Conservation (phyloP, 768 basidiomycete species). For the Sarcodon aspratus region DNA sequence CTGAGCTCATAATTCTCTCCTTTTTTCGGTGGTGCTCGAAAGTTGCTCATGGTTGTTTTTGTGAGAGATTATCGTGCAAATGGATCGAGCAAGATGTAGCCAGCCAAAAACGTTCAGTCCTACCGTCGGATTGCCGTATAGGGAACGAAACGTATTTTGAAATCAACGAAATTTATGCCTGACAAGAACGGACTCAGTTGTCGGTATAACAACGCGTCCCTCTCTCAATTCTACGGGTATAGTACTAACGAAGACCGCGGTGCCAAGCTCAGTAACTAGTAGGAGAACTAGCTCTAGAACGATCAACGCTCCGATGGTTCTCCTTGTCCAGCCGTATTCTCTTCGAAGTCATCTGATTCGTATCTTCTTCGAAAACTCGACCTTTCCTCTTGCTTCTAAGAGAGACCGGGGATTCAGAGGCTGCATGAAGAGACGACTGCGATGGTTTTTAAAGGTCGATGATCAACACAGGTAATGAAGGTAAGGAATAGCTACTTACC, state of each 20-base stretch:
- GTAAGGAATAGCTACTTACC: not conserved
- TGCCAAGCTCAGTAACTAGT: not conserved
- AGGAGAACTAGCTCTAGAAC: not conserved
- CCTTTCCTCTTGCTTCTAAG: constrained; percentile 11
- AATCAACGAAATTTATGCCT: not conserved
- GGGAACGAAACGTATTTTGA: too few relatives aligned
- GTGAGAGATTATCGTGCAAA: not conserved
- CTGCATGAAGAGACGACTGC: not conserved
- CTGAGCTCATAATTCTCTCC: constrained; percentile 98
- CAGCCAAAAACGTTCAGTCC: not conserved
- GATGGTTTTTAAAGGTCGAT: not conserved
- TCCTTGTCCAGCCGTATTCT: not conserved
- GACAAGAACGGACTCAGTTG: not conserved
- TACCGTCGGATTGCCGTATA: not conserved
- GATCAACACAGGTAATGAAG: not conserved
- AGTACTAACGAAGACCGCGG: not conserved
- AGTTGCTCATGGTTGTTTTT: constrained; percentile 10
- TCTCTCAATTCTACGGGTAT: not conserved
- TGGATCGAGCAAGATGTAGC: too few relatives aligned
- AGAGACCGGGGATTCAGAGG: constrained; percentile 5
- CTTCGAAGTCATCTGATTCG: not conserved
- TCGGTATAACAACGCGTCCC: not conserved
- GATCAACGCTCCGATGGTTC: not conserved
- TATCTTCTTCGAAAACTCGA: constrained; percentile 7
- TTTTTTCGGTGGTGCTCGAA: constrained; percentile 18